Conservation (phyloP, 139 green algal species). For the Zygnema cylindricum region DNA sequence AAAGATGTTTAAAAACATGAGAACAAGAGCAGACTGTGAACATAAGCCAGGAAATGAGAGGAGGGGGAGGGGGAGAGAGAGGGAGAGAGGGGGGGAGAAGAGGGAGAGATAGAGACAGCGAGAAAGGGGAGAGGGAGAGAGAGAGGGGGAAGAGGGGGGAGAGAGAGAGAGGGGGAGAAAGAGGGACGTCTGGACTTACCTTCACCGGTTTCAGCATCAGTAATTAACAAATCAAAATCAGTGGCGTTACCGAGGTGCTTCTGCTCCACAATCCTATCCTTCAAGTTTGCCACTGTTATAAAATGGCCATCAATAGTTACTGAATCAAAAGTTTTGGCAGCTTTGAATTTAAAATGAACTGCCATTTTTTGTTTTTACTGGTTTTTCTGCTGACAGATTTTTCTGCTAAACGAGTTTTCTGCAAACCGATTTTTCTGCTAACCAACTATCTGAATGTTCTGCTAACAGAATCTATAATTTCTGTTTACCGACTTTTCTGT, state of each 20-base stretch:
- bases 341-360: slow-evolving; percentile 71
- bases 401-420: too few relatives aligned
- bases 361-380: slow-evolving; percentile 56
- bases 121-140: too few relatives aligned
- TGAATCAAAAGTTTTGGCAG: slow-evolving; percentile 59
- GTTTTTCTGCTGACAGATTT: too few relatives aligned
- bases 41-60: neutral
- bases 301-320: slow-evolving; percentile 67
- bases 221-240: slow-evolving; percentile 56
- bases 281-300: slow-evolving; percentile 67
- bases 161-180: too few relatives aligned
- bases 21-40: neutral
- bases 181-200: too few relatives aligned
- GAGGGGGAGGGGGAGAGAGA: neutral
- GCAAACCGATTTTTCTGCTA: too few relatives aligned
- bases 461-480: too few relatives aligned
- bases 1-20: neutral
- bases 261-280: slow-evolving; percentile 58
- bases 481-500: too few relatives aligned
- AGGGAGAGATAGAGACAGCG: too few relatives aligned
- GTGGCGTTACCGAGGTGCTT: slow-evolving; percentile 48
- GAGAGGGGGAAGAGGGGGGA: too few relatives aligned
- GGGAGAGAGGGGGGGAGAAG: too few relatives aligned
- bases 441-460: too few relatives aligned
- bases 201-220: slow-evolving; percentile 59